Conservation (phyloP, 192 early-diverging fungal species). For the Coemansia sp. region DNA sequence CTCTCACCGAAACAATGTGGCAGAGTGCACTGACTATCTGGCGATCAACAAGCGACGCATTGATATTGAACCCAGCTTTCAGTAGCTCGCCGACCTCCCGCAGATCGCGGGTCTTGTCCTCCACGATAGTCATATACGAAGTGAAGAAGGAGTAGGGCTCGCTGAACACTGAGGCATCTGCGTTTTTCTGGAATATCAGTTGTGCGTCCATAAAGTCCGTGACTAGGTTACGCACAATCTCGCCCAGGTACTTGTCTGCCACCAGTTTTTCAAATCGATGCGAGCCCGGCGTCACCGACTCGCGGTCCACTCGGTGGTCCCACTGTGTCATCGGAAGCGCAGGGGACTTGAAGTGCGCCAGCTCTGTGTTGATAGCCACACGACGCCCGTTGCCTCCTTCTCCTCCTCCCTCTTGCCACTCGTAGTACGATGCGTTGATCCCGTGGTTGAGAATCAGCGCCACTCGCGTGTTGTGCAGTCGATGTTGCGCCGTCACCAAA, state of each 20-base stretch:
- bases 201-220: constrained; percentile 82
- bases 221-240: constrained; percentile 81
- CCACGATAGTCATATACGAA: constrained; percentile 75
- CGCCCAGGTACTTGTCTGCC: constrained; percentile 94
- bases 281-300: constrained; percentile 75
- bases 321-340: constrained; percentile 78
- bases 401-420: constrained; percentile 32
- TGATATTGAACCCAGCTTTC: constrained; percentile 68
- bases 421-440: constrained; percentile 95
- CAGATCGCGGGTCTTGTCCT: constrained; percentile 69
- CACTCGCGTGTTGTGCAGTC: constrained; percentile 68
- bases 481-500: constrained; percentile 83
- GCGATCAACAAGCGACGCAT: constrained; percentile 74
- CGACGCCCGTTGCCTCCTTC: background rate
- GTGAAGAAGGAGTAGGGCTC: constrained; percentile 76
- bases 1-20: constrained; percentile 80
- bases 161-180: constrained; percentile 57
- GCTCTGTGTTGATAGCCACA: constrained; percentile 96
- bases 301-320: constrained; percentile 82
- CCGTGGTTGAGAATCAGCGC: constrained; percentile 95
- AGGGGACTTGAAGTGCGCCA: constrained; percentile 78
- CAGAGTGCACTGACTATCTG: constrained; percentile 81
- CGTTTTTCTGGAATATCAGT: constrained; percentile 67
- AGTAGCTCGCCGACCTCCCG: constrained; percentile 68
- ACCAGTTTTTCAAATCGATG: constrained; percentile 96